A percentile compares a stretch with the other conserved stretches of the same genome.
These are phyloP conservation scores for Pseudocercospora pini-densiflorae DNA, from an alignment of 2,329 filamentous ascomycete species.

Conservation along the genomic window DNA sequence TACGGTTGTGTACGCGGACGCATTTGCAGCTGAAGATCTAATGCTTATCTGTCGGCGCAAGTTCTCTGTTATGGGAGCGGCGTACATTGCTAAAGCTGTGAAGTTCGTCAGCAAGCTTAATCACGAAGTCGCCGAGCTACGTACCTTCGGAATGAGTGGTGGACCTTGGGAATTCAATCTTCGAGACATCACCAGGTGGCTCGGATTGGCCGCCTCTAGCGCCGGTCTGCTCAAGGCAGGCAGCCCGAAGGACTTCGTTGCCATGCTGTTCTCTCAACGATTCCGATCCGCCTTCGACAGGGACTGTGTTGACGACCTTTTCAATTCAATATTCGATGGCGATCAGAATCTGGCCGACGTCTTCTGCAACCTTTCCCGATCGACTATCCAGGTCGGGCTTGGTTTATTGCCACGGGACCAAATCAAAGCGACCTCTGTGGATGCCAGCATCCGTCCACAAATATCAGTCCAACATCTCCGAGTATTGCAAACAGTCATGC, in stretches of 20 bases:
- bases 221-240: constrained; percentile 66
- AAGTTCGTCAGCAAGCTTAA: constrained; percentile 82
- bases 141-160: constrained; percentile 60
- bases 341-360: constrained; percentile 55
- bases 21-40: constrained; percentile 81
- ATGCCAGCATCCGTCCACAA: not conserved
- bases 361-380: constrained; percentile 70
- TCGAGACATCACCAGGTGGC: constrained; percentile 86
- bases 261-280: constrained; percentile 82
- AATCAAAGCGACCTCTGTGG: constrained; percentile 10
- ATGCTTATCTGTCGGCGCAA: constrained; percentile 78
- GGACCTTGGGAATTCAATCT: constrained; percentile 97
- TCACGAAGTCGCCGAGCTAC: constrained; percentile 64
- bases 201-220: constrained; percentile 69
- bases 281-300: constrained; percentile 78
- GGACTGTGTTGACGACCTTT: constrained; percentile 67
- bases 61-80: constrained; percentile 66
- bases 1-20: constrained; percentile 94
- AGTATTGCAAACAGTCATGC: constrained; percentile 82
- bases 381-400: constrained; percentile 77
- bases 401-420: constrained; percentile 68
- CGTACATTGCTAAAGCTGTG: constrained; percentile 71
- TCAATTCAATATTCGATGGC: constrained; percentile 65
- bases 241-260: constrained; percentile 72
- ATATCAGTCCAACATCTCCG: constrained; percentile 57